Percentiles rank a stretch among this genome's conserved stretches.
Conservation (phyloP, 202 grass and related monocot genomes). For the Alloteropsis angusta region DNA sequence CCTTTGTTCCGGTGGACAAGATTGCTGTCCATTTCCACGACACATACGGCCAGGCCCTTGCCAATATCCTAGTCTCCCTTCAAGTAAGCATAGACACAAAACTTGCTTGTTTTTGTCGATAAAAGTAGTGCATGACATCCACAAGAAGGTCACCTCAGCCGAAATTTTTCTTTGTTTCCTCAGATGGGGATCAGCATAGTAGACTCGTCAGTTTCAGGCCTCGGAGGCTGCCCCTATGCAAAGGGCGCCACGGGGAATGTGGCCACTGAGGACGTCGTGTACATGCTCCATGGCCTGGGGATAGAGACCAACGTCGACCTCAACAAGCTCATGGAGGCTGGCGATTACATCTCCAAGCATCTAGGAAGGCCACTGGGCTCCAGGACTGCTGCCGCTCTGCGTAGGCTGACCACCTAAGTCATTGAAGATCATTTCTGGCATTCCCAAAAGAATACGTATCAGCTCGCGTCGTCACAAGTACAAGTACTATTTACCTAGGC, state of each 20-base stretch:
- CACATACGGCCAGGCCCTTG: conserved; percentile 84
- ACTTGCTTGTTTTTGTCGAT: not conserved
- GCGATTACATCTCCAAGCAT: conserved; percentile 81
- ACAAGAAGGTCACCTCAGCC: not conserved
- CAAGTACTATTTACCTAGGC: not conserved
- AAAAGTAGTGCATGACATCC: too few relatives aligned
- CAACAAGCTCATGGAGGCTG: conserved; percentile 72
- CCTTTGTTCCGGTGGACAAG: conserved; percentile 60
- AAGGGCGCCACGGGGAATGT: conserved; percentile 84
- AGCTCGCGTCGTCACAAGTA: not conserved
- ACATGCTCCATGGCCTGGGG: conserved; percentile 87
- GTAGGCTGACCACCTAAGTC: conserved; percentile 24
- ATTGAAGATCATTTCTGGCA: not conserved
- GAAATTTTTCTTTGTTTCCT: not conserved
- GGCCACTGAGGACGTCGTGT: conserved; percentile 70
- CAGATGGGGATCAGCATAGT: conserved; percentile 81
- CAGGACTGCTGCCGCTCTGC: conserved; percentile 51
- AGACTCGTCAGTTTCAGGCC: conserved; percentile 69
- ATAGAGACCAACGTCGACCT: conserved; percentile 75
- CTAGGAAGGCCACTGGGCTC: conserved; percentile 66
- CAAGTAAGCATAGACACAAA: conserved; percentile 50
- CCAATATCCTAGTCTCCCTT: conserved; percentile 80
- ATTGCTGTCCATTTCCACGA: conserved; percentile 88
- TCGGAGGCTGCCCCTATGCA: conserved; percentile 83
- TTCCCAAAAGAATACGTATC: not conserved